Percentiles rank a stretch among this genome's conserved stretches.
Conservation (phyloP, 2,329 filamentous ascomycete genomes). For the Tolypocladium amazonense region DNA sequence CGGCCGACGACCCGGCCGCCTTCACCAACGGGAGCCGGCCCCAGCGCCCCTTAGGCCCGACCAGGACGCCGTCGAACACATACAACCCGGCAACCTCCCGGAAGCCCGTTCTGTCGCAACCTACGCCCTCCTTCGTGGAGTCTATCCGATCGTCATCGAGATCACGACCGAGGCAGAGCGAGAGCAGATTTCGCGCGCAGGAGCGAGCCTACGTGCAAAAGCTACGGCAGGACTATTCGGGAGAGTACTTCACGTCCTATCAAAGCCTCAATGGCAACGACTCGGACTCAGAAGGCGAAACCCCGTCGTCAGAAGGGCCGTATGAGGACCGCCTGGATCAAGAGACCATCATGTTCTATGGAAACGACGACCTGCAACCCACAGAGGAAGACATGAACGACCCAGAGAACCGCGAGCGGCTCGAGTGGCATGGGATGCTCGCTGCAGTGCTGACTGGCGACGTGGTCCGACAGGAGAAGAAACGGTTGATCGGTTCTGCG, state of each 20-base stretch:
- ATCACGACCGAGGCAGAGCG: slow-evolving; percentile 35
- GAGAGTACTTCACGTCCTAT: slow-evolving; percentile 64
- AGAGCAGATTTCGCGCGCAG: slow-evolving; percentile 44
- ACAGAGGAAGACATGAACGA: slow-evolving; percentile 85
- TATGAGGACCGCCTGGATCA: slow-evolving; percentile 85
- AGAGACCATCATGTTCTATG: slow-evolving; percentile 86
- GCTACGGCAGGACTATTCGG: slow-evolving; percentile 60
- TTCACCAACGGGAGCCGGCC: slow-evolving; percentile 32
- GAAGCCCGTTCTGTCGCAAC: slow-evolving; percentile 29
- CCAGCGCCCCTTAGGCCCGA: slow-evolving; percentile 58
- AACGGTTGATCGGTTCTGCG: slow-evolving; percentile 72
- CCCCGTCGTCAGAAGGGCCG: slow-evolving; percentile 71
- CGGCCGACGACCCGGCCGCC: slow-evolving; percentile 15
- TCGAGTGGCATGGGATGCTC: slow-evolving; percentile 98
- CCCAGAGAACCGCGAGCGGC: slow-evolving; percentile 73
- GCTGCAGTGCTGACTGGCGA: slow-evolving; percentile 92
- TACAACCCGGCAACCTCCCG: slow-evolving; percentile 61
- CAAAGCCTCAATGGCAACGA: slow-evolving; percentile 53
- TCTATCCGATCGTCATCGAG: slow-evolving; percentile 41
- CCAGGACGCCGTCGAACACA: slow-evolving; percentile 66
- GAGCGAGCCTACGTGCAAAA: slow-evolving; percentile 93
- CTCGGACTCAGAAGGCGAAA: slow-evolving; percentile 84
- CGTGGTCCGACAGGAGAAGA: slow-evolving; percentile 96
- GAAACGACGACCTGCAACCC: slow-evolving; percentile 79
- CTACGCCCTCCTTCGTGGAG: slow-evolving; percentile 25